These are phyloP conservation scores for Syzygium aromaticum DNA, from an alignment of 345 rosid species.

Conservation along the genomic window DNA sequence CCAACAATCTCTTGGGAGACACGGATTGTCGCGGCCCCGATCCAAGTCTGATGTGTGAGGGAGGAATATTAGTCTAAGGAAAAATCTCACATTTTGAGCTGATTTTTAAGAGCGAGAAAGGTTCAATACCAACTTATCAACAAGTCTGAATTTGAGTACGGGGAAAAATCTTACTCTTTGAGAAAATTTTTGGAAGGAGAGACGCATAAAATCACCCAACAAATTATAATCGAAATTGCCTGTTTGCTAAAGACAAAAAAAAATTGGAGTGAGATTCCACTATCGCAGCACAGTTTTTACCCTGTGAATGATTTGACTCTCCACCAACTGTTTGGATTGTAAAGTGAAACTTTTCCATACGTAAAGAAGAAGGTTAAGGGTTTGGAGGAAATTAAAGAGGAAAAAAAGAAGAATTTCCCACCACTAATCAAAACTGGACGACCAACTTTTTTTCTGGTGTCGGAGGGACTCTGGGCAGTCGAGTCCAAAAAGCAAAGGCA, in stretches of 20 bases:
- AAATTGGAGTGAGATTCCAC: not conserved
- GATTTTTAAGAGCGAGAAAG: too few relatives aligned
- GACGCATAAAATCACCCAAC: too few relatives aligned
- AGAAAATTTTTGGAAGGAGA: too few relatives aligned
- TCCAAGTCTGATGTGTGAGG: too few relatives aligned
- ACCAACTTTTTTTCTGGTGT: not conserved
- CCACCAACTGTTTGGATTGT: not conserved
- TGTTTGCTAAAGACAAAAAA: not conserved
- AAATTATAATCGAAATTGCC: not conserved
- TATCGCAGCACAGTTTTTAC: not conserved
- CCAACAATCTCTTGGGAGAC: too few relatives aligned
- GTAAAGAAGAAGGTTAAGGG: not conserved
- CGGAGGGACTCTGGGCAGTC: not conserved
- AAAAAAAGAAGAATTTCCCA: not conserved
- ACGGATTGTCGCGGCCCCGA: too few relatives aligned
- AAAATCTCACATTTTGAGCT: too few relatives aligned
- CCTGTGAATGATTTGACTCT: not conserved
- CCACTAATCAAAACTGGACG: not conserved
- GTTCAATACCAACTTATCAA: too few relatives aligned
- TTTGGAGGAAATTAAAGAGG: not conserved
- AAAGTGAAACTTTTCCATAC: not conserved
- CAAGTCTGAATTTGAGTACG: too few relatives aligned
- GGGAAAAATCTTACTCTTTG: too few relatives aligned
- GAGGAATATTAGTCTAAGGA: too few relatives aligned
- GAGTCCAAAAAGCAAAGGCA: not conserved